Conservation (phyloP, 805 yeast species). For the Zygoascus biomembranicola region DNA sequence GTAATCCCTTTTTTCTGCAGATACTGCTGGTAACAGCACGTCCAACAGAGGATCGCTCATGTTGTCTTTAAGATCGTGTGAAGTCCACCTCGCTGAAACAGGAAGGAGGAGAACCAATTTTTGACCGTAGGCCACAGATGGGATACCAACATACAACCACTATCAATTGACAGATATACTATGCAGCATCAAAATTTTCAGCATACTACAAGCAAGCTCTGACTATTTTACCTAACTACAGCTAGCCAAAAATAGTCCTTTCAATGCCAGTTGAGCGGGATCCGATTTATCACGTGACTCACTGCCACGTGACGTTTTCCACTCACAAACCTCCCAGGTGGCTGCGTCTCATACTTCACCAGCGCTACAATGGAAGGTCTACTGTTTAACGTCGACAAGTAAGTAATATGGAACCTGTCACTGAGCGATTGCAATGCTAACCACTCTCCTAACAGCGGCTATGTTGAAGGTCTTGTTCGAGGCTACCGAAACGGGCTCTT, state of each 20-base stretch:
- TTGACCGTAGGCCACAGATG: no score
- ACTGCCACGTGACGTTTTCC: neutral
- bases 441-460: conserved; percentile 45
- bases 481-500: conserved; percentile 86
- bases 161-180: no score
- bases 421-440: neutral
- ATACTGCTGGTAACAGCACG: conserved; percentile 11
- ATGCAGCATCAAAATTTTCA: no score
- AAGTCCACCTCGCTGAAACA: neutral
- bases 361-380: conserved; percentile 71
- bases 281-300: no score
- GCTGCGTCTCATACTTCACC: neutral
- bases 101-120: no score
- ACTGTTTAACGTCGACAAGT: conserved; percentile 74
- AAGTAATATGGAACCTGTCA: conserved; percentile 11
- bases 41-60: conserved; percentile 21
- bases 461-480: conserved; percentile 87
- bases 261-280: no score
- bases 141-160: no score
- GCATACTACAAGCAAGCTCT: no score
- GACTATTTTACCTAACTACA: no score
- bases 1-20: conserved; percentile 4
- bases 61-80: neutral
- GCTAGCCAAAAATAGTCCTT: no score
- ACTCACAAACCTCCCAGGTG: neutral